Base-by-base conservation (phyloP, 2,329 filamentous ascomycete genomes). In the Fusarium fracticaudum region DNA sequence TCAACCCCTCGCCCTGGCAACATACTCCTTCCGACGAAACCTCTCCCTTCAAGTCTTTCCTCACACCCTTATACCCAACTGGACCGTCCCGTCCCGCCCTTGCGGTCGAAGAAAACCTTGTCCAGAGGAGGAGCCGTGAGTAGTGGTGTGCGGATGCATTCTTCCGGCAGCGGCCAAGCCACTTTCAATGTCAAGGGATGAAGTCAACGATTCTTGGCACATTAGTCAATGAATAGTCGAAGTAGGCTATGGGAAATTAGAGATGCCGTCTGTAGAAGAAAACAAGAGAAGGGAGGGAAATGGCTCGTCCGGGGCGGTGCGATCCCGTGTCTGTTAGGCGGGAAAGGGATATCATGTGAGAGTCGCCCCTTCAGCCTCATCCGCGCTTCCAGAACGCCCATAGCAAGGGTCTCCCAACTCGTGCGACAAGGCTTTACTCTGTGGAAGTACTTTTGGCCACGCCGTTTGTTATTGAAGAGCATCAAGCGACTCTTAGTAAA, bases 31-130 rank as follows among this genome's bases (percentile, higher is more conserved):
- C 38, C 37, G 35, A 43, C 64, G 55, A 51, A 47, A 44, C 45
- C 20, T 45, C 31, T 51, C 45, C 26, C n/a, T 43, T 35, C 48
- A 35, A 37, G 33, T 45, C 51, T 66, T 35, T 40, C 41, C 40
- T 53, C 60, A 44, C 51, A 61, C 55, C 71, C 45, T 57, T 41
- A 26, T 51, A 13, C 38, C 55, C 40, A 26, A 35, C 58, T 67
- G 69, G 64, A 64, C 50, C 72, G 72, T 70, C 64, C 72, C 64
- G 72, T 75, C 50, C 72, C 72, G 64, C 53, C 57, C 29, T 61
- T 74, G 31, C n/a, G 58, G 41, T 50, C 33, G 22, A 43, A 50
- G n/a, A 47, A 55, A 59, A 68, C 35, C 40, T 60, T 64, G 55
- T 44, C 45, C 26, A 37, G 14, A 64, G 26, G 29, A 45, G 44